Base-by-base conservation (phyloP, 305 asterid genomes). In the Fraxinus latifolia region DNA sequence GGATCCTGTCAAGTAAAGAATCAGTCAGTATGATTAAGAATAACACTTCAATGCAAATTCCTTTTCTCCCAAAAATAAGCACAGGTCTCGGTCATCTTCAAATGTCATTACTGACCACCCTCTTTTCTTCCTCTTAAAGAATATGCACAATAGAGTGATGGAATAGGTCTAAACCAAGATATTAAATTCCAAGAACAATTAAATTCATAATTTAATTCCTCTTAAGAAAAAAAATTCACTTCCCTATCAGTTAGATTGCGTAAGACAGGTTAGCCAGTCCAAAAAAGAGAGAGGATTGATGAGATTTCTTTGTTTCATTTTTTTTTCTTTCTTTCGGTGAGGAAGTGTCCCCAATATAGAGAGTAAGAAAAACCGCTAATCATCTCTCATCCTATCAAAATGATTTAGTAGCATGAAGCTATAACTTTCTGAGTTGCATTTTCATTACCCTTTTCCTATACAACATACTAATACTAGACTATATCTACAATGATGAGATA, bases 1-100 rank as follows among this genome's bases (percentile, higher is more conserved):
- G 95, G 92, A n/a, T 88, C 94, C 98, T 92, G 92, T 75, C 78
- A 84, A 75, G 72, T 71, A 82, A 67, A 86, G 75, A 84, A 82
- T 47, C 50, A 25, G 7, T 79, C 31, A n/a, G 76, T 36, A 42
- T 62, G 17, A 39, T 67, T 44, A 12, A 73, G 79, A 83, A 84
- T 77, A 44, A 67, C 36, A 12, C 34, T 39, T 65, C 29, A 27
- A 76, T 77, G 44, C 79, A 33, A 82, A 34, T 42, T 19, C 29
- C 21, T 23, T 53, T 15, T 3, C 27, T 39, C 36, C 17, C 77
- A 34, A 44, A 19, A 62, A 60, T 21, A 7, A 60, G 67, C 58
- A 21, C 0, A 58, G 11, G 32, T 7, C 15, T 5, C 11, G 23
- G 27, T 60, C 32, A 60, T 21, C 71, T 29, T 65, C 71, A 77